Percentiles rank a stretch among this genome's conserved stretches.
phyloP scores from a whole-genome alignment of 2,329 filamentous ascomycete species.

The Chlorencoelia australis region DNA sequence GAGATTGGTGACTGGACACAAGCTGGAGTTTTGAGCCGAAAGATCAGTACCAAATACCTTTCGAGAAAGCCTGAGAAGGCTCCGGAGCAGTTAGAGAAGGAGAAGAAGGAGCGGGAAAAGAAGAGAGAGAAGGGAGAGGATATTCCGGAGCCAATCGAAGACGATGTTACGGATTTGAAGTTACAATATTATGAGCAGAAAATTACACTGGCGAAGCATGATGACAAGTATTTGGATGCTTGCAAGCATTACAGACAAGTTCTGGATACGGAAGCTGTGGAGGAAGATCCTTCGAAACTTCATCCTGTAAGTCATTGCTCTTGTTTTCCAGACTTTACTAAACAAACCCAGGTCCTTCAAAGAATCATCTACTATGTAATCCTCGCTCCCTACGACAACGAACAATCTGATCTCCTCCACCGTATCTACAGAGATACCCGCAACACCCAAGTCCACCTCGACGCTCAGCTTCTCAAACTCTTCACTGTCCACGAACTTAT shows the following conservation, averaged over 20 bases:
- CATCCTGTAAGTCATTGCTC: conserved; percentile 53
- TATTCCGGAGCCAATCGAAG: conserved; percentile 65
- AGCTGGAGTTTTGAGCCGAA: conserved; percentile 83
- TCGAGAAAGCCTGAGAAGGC: conserved; percentile 85
- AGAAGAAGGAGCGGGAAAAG: conserved; percentile 79
- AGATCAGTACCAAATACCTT: conserved; percentile 94
- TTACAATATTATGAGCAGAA: conserved; percentile 95
- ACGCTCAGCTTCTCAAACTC: conserved; percentile 79
- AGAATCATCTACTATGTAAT: conserved; percentile 97
- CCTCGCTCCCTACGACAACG: conserved; percentile 93
- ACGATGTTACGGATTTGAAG: conserved; percentile 94
- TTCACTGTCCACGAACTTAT: conserved; percentile 96
- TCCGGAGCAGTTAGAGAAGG: conserved; percentile 79
- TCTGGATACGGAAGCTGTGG: conserved; percentile 88
- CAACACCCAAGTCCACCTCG: conserved; percentile 65
- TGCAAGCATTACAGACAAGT: conserved; percentile 99
- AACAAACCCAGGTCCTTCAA: conserved; percentile 63
- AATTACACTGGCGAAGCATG: conserved; percentile 89
- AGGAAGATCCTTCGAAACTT: conserved; percentile 78
- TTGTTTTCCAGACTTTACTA: conserved; percentile 7
- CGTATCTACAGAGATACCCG: conserved; percentile 80
- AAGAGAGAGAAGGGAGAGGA: conserved; percentile 72
- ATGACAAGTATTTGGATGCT: conserved; percentile 91
- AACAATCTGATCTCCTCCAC: conserved; percentile 94
- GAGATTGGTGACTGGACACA: conserved; percentile 95